Evolutionary conservation across 805 yeast species (phyloP).

Genomic region (Lachancea fermentati): DNA sequence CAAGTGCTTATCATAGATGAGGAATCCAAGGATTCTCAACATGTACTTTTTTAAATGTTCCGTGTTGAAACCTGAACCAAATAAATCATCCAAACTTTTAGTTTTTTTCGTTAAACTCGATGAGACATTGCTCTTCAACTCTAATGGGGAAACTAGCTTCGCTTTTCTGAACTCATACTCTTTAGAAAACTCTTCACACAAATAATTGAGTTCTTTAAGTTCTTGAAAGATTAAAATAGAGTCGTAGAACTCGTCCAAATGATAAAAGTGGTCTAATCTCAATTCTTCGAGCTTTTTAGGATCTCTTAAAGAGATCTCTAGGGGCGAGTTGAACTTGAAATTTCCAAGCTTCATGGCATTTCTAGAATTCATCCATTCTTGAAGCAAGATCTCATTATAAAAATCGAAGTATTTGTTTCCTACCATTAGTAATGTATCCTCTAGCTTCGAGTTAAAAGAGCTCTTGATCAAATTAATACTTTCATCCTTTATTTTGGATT

Average conservation of each 20-base stretch:
- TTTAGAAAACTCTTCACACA: constrained; percentile 58
- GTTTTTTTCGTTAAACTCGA: constrained; percentile 16
- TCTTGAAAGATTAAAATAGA: constrained; percentile 76
- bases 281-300: constrained; percentile 42
- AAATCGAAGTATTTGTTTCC: constrained; percentile 41
- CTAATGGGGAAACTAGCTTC: constrained; percentile 60
- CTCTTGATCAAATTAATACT: constrained; percentile 59
- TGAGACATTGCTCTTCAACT: constrained; percentile 35
- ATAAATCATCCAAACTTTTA: constrained; percentile 28
- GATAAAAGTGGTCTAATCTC: constrained; percentile 37
- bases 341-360: constrained; percentile 40
- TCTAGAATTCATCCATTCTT: constrained; percentile 57
- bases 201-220: constrained; percentile 55
- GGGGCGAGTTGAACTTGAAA: constrained; percentile 75
- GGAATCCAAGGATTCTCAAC: constrained; percentile 64
- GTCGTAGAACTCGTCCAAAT: constrained; percentile 73
- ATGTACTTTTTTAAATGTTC: constrained; percentile 46
- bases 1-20: constrained; percentile 67
- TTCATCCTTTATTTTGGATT: constrained; percentile 66
- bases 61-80: constrained; percentile 21
- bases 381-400: constrained; percentile 53
- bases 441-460: constrained; percentile 58
- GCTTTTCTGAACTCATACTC: constrained; percentile 70
- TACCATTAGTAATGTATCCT: constrained; percentile 46
- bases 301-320: constrained; percentile 71